Percentiles rank a stretch among this genome's conserved stretches.
Evolutionary conservation across 106 monocot genomes (phyloP).

Genomic region (Narthecium ossifragum): DNA sequence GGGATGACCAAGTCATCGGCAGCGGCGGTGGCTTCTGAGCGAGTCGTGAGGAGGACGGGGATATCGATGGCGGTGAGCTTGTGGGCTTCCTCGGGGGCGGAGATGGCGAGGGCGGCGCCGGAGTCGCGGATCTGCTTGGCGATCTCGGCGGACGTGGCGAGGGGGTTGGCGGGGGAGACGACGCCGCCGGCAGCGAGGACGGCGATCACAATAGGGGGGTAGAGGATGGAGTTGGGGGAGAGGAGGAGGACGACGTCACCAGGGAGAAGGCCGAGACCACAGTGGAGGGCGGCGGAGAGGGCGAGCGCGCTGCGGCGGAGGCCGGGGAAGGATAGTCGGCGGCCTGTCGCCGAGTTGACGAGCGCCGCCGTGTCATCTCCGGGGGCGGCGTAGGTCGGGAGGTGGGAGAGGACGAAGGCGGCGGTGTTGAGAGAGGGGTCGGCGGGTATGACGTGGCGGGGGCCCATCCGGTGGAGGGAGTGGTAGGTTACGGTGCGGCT

Average conservation of each 20-base stretch:
- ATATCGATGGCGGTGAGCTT: neutral
- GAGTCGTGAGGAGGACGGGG: conserved; percentile 6
- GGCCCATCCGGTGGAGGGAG: neutral
- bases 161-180: conserved; percentile 2
- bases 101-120: neutral
- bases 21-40: neutral
- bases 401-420: neutral
- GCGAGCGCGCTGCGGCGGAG: neutral
- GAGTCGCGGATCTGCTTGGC: conserved; percentile 5
- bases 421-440: neutral
- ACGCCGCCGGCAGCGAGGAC: conserved; percentile 3
- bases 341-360: conserved; percentile 6
- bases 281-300: conserved; percentile 1
- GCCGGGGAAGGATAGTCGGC: neutral
- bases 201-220: neutral
- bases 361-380: neutral
- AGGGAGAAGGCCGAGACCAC: neutral
- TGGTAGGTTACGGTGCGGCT: neutral
- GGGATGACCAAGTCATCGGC: too few species aligned
- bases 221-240: conserved; percentile 1
- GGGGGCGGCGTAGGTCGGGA: neutral
- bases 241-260: conserved; percentile 2
- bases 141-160: conserved; percentile 3
- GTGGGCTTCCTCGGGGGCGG: neutral
- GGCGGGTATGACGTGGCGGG: neutral